phyloP scores from a whole-genome alignment of 768 basidiomycete species.

The Phallus indusiatus region DNA sequence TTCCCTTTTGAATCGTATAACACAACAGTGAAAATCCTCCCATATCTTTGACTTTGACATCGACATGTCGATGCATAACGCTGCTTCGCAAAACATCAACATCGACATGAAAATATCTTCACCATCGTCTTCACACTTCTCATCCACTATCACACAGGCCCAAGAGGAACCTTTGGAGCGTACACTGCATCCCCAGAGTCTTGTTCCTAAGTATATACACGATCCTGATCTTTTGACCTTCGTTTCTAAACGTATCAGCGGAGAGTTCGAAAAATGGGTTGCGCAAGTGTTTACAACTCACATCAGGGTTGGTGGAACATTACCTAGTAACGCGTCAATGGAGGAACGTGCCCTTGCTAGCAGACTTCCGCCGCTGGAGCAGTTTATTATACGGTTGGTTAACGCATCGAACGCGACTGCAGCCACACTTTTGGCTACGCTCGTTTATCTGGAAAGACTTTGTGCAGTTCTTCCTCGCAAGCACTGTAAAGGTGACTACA shows the following conservation, averaged over 20 bases:
- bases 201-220: slow-evolving; percentile 66
- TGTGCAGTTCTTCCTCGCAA: slow-evolving; percentile 68
- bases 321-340: no score
- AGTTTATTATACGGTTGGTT: slow-evolving; percentile 79
- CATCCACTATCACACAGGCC: background rate
- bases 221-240: slow-evolving; percentile 74
- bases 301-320: slow-evolving; percentile 59
- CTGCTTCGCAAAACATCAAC: no score
- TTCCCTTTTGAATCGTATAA: no score
- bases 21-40: no score
- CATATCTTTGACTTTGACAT: no score
- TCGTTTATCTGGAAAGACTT: slow-evolving; percentile 87
- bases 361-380: slow-evolving; percentile 65
- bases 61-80: no score
- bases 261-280: slow-evolving; percentile 81
- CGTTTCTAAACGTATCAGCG: slow-evolving; percentile 65
- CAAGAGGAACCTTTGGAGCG: no score
- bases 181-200: slow-evolving; percentile 69
- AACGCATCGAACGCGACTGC: slow-evolving; percentile 82
- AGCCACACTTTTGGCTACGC: slow-evolving; percentile 79
- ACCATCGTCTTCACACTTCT: background rate
- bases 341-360: no score
- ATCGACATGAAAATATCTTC: background rate
- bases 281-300: slow-evolving; percentile 69
- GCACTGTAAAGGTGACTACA: slow-evolving; percentile 44